These are phyloP conservation scores for Pichia occidentalis DNA, from an alignment of 805 yeast species.

Conservation along the genomic window DNA sequence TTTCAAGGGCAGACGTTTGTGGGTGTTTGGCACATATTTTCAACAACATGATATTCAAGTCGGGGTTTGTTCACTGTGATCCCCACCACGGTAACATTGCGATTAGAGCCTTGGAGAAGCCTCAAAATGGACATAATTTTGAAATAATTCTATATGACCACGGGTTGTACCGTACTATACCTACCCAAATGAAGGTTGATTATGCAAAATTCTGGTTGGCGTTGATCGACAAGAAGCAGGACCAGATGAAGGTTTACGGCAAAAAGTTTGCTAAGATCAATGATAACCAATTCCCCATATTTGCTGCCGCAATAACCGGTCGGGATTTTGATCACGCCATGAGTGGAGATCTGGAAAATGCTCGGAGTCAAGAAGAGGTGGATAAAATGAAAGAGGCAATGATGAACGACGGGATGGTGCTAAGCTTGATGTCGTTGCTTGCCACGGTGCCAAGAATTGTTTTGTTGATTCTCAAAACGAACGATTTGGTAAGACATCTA, in stretches of 20 bases:
- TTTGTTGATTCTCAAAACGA: constrained; percentile 80
- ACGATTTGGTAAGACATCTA: constrained; percentile 82
- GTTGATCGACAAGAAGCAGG: constrained; percentile 61
- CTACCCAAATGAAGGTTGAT: constrained; percentile 65
- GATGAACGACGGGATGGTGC: constrained; percentile 54
- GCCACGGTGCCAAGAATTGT: constrained; percentile 81
- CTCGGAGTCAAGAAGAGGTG: constrained; percentile 58
- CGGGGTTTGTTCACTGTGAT: constrained; percentile 91
- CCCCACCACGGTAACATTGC: constrained; percentile 98
- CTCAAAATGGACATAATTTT: constrained; percentile 55
- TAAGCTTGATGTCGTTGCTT: constrained; percentile 72
- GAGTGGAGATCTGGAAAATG: constrained; percentile 50
- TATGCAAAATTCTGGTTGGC: constrained; percentile 94
- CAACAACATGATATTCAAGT: constrained; percentile 92
- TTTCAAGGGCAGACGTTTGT: constrained; percentile 73
- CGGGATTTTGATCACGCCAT: constrained; percentile 76
- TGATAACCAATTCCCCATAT: constrained; percentile 73
- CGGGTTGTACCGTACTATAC: constrained; percentile 84
- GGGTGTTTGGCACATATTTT: constrained; percentile 84
- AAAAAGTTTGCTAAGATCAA: constrained; percentile 68
- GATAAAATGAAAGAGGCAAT: constrained; percentile 59
- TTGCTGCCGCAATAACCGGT: constrained; percentile 94
- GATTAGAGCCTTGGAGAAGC: constrained; percentile 42
- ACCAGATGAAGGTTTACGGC: constrained; percentile 67
- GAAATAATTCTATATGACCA: constrained; percentile 92